phyloP scores from a whole-genome alignment of 768 basidiomycete genomes.

The Serpula lacrymans region DNA sequence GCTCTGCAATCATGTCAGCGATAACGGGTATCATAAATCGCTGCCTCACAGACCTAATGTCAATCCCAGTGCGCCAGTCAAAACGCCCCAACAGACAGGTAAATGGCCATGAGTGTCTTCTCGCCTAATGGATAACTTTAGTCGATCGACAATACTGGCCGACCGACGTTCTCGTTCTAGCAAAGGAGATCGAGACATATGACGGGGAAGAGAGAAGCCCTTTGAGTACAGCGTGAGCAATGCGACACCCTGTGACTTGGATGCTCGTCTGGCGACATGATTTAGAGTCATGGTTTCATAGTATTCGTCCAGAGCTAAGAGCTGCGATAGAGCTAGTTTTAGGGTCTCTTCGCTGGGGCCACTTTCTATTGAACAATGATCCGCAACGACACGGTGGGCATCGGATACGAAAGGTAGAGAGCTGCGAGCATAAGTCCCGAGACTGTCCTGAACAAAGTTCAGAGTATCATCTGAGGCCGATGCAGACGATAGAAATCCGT shows the following conservation, averaged over 20 bases:
- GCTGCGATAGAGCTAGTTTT: conserved; percentile 36
- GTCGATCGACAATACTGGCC: conserved; percentile 51
- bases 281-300: conserved; percentile 89
- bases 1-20: conserved; percentile 45
- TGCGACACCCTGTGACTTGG: conserved; percentile 88
- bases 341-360: no score
- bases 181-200: conserved; percentile 15
- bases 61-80: conserved; percentile 75
- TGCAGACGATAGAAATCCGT: conserved; percentile 60
- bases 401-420: conserved; percentile 80
- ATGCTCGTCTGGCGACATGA: conserved; percentile 83
- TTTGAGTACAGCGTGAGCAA: conserved; percentile 85
- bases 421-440: conserved; percentile 73
- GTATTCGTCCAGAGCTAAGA: conserved; percentile 63
- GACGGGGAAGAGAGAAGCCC: conserved; percentile 63
- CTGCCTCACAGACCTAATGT: conserved; percentile 58
- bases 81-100: conserved; percentile 85
- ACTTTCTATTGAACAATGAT: no score
- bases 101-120: conserved; percentile 78
- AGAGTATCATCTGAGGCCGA: conserved; percentile 33
- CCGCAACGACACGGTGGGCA: conserved; percentile 47
- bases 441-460: conserved; percentile 66
- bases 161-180: no score
- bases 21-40: conserved; percentile 2
- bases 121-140: conserved; percentile 65